Conservation (phyloP, 2,329 filamentous ascomycete genomes). For the Exophiala sideris region DNA sequence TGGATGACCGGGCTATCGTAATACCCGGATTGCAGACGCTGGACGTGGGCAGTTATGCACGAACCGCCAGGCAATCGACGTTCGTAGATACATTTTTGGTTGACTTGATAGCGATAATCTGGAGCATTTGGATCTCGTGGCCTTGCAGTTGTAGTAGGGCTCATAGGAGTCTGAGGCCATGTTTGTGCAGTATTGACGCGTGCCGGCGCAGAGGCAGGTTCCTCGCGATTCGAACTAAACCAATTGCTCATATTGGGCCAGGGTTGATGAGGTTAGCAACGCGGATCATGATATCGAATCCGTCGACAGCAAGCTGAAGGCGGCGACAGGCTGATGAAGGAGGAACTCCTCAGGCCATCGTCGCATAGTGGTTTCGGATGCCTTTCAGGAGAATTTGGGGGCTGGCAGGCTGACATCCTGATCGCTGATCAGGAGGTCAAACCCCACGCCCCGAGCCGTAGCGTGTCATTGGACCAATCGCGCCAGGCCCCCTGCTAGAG, state of each 20-base stretch:
- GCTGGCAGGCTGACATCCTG: too few relatives aligned
- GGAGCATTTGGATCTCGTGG: slow-evolving; percentile 36
- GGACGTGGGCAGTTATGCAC: slow-evolving; percentile 50
- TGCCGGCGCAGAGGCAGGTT: slow-evolving; percentile 10
- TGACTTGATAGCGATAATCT: slow-evolving; percentile 36
- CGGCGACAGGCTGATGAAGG: too few relatives aligned
- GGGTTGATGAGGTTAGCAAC: too few relatives aligned
- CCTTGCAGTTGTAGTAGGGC: slow-evolving; percentile 1
- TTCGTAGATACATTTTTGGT: slow-evolving; percentile 49
- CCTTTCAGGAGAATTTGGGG: too few relatives aligned
- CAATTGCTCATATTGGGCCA: slow-evolving; percentile 6
- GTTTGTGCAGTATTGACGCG: neutral
- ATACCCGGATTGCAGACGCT: slow-evolving; percentile 49
- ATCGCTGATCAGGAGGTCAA: too few relatives aligned
- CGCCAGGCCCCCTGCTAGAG: too few relatives aligned
- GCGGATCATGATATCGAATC: neutral
- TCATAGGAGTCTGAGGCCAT: slow-evolving; percentile 7
- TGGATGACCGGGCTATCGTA: slow-evolving; percentile 45
- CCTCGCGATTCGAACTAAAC: slow-evolving; percentile 1
- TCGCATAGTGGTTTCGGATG: too few relatives aligned
- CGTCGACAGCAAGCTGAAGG: too few relatives aligned
- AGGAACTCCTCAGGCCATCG: too few relatives aligned
- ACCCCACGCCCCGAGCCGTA: too few relatives aligned
- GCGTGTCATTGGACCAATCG: too few relatives aligned
- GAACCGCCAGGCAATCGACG: slow-evolving; percentile 46